Evolutionary conservation across 768 basidiomycete genomes (phyloP), one percentile per base, ranked within the genome.

Genomic region (Zangia roseola): DNA sequence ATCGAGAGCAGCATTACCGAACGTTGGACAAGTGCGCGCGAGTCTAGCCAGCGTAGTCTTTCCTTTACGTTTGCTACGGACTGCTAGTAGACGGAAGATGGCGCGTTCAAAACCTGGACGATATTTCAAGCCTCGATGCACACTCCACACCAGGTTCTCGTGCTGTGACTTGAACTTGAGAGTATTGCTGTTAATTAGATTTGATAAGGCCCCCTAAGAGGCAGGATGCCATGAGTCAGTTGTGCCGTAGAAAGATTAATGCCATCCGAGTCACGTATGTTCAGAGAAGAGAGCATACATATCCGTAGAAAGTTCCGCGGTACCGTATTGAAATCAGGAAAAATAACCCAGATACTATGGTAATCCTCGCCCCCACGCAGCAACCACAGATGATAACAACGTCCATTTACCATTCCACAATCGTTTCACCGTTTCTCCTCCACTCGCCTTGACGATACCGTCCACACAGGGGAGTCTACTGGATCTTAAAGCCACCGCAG

Each of bases 401-500:
- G 57, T 52, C 59, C 56, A 62, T 26, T 56, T 64, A 16, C 44
- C 60, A 21, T 45, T 52, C 62, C 62, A 63, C 6, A 63, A 6
- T 4, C 62, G 62, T 30, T 64, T 63, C 21, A 64, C 6, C 33
- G 42, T 57, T 12, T 63, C 59, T 10, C 54, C 56, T 1, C 53
- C 62, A 23, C 26, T 42, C 6, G 43, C 19, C 33, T 39, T 56
- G 10, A 39, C 43, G 20, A 62, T 45, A 23, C 53, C 45, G 6
- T 56, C 57, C 23, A 53, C 30, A 34, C 45, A 62, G 2, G 56
- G 20, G 3, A 59, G 23, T 30, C 28, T 63, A 14, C 44, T 31
- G 4, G 54, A 50, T 45, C 54, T 65, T 5, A 69, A 41, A 3
- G 84, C 85, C 62, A 91, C 71, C 9, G 86, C 87, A 19, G 88